Evolutionary conservation across 139 green algal genomes (phyloP), one percentile per base, ranked within the genome.

Genomic region (Gonium pectorale): DNA sequence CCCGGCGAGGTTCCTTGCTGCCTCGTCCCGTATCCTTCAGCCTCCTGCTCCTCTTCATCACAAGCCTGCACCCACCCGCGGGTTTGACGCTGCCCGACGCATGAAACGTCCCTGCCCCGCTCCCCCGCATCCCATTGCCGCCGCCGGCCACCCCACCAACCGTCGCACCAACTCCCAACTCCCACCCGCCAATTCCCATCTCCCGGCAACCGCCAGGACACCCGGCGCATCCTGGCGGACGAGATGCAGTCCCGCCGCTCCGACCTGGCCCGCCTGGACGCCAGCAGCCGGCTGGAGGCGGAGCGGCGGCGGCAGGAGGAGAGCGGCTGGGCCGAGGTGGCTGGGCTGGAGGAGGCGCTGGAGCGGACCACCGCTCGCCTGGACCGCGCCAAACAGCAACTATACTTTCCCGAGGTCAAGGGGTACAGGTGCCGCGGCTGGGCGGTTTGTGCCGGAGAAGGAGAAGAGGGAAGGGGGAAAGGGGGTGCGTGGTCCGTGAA

Each of bases 331-430:
- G 72, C 60, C 0, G 86, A 88, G 54, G 67, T 92, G 68, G 67
- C 64, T 15, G 74, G 69, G 21, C 81, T 95, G 62, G 82, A 90
- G 80, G 91, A 95, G 40, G 74, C 92, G 77, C 52, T 94, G 52
- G 64, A 88, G 19, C 79, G 78, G 22, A 89, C 80, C 40, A 78
- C 91, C 33, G 63, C 85, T 4, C 85, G 89, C 15, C 81, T 93
- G n/a, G 93, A 96, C 78, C 73, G 86, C 0, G 86, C 90, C 29
- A 97, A 97, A 70, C 78, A 91, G 77, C 86, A 88, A 37, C 86
- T 93, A 11, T 94, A 96, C 80, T 95, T 96, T 64, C 94, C 94
- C 22, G 68, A 69, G 4, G 64, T 84, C 49, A 92, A 94, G 71
- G 94, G 94, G 33, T 97, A 92, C 90, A 93, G 88, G 91, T 95